Evolutionary conservation across 1,139 yeast species (phyloP).

Genomic region (Pichia sp.): DNA sequence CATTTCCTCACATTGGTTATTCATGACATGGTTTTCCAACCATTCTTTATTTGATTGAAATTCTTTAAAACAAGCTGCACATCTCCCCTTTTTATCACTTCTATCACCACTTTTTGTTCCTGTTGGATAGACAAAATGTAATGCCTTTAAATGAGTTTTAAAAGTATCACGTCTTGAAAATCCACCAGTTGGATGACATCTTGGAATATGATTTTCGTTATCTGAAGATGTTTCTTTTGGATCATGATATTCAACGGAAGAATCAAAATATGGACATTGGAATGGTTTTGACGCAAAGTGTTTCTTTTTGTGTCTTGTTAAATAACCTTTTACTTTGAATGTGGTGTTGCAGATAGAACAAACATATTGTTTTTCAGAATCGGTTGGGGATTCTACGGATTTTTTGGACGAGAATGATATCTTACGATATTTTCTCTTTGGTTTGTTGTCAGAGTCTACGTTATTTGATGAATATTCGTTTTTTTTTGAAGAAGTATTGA

Average conservation of each 20-base stretch:
- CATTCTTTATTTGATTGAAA: constrained; percentile 44
- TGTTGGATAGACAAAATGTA: constrained; percentile 55
- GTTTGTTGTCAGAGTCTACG: neutral
- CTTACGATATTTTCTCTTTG: constrained; percentile 7
- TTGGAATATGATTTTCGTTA: constrained; percentile 13
- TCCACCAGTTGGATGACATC: constrained; percentile 57
- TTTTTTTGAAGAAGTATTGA: neutral
- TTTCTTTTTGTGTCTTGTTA: constrained; percentile 51
- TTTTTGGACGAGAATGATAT: constrained; percentile 1
- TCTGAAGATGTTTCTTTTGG: constrained; percentile 30
- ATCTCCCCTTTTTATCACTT: constrained; percentile 41
- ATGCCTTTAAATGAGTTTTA: constrained; percentile 51
- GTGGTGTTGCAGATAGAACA: constrained; percentile 43
- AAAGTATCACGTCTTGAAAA: constrained; percentile 54
- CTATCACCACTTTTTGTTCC: constrained; percentile 47
- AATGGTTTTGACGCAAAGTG: constrained; percentile 47
- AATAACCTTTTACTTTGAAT: constrained; percentile 51
- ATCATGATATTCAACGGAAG: constrained; percentile 28
- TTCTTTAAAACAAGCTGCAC: constrained; percentile 51
- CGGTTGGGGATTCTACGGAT: neutral
- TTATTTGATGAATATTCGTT: too few species aligned
- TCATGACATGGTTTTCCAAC: constrained; percentile 46
- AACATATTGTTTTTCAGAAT: constrained; percentile 5
- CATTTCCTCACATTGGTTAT: constrained; percentile 41
- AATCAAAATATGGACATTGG: constrained; percentile 41